These are phyloP conservation scores for Mycoemilia scoparia DNA, from an alignment of 192 early-diverging fungal genomes.

Conservation along the genomic window DNA sequence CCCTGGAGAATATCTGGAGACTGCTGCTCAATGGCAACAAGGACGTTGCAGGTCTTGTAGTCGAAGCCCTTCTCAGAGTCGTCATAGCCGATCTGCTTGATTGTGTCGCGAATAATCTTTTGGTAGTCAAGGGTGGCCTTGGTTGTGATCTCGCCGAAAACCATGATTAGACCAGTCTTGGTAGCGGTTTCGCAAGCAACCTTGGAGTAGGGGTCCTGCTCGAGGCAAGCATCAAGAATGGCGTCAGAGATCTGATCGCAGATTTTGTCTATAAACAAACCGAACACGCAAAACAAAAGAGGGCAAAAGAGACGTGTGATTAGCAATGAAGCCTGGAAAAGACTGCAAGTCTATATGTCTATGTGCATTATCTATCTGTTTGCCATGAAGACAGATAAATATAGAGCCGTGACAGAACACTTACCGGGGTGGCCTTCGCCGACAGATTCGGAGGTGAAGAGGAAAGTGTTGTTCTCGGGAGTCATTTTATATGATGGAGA, in stretches of 20 bases:
- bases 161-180: conserved; percentile 99
- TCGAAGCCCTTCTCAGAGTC: conserved; percentile 98
- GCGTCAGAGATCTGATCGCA: conserved; percentile 99
- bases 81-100: conserved; percentile 99
- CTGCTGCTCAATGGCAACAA: conserved; percentile 99
- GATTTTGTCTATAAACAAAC: too few relatives aligned
- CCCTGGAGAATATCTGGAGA: conserved; percentile 98
- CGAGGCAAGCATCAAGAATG: conserved; percentile 90
- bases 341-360: too few relatives aligned
- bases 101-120: conserved; percentile 95
- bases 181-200: conserved; percentile 99
- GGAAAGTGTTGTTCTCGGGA: conserved; percentile 60
- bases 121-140: conserved; percentile 96
- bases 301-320: too few relatives aligned
- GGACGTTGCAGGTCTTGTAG: conserved; percentile 99
- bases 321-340: too few relatives aligned
- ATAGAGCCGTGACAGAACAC: background rate
- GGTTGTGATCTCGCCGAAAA: conserved; percentile 99
- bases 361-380: too few relatives aligned
- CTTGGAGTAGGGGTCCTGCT: conserved; percentile 89
- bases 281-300: too few relatives aligned
- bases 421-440: conserved; percentile 99
- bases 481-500: too few relatives aligned
- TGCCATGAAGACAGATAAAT: background rate
- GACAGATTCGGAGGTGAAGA: conserved; percentile 99